Conservation (phyloP, 179 eudicot species). For the Silene vulgaris region DNA sequence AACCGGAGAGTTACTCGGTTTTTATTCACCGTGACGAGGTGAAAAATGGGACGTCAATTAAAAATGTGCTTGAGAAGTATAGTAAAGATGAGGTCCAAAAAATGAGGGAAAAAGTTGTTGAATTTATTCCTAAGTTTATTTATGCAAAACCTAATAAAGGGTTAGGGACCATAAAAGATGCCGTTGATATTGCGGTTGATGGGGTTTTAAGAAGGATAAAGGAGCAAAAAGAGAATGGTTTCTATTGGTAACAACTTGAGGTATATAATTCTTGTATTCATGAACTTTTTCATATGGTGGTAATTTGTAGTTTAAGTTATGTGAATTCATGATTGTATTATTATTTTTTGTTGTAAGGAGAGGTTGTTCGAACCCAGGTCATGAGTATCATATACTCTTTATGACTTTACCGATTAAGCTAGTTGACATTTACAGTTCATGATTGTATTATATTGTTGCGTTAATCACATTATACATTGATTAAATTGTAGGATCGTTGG, state of each 20-base stretch:
- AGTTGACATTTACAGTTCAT: no score
- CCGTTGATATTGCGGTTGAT: conserved; percentile 72
- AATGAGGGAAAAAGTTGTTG: conserved; percentile 84
- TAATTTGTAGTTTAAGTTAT: not conserved
- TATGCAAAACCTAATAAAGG: conserved; percentile 57
- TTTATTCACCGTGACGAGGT: conserved; percentile 72
- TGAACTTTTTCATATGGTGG: not conserved
- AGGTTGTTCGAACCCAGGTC: no score
- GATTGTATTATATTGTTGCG: not conserved
- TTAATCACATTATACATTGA: no score
- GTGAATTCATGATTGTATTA: not conserved
- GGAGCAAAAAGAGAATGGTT: conserved; percentile 46
- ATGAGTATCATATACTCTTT: no score
- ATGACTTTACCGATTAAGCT: no score
- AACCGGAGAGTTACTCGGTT: conserved; percentile 81
- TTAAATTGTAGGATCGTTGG: not conserved
- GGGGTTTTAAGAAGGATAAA: conserved; percentile 57
- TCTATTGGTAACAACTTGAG: conserved; percentile 35
- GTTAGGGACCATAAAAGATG: conserved; percentile 52
- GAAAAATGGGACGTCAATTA: conserved; percentile 60
- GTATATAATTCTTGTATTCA: not conserved
- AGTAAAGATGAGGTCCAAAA: conserved; percentile 42
- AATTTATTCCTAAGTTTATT: conserved; percentile 55
- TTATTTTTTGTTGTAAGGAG: no score
- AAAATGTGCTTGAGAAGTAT: conserved; percentile 44